A percentile compares a stretch with the other conserved stretches of the same genome.
phyloP scores from a whole-genome alignment of 2,329 filamentous ascomycete species.

The Ophiostoma sp. region DNA sequence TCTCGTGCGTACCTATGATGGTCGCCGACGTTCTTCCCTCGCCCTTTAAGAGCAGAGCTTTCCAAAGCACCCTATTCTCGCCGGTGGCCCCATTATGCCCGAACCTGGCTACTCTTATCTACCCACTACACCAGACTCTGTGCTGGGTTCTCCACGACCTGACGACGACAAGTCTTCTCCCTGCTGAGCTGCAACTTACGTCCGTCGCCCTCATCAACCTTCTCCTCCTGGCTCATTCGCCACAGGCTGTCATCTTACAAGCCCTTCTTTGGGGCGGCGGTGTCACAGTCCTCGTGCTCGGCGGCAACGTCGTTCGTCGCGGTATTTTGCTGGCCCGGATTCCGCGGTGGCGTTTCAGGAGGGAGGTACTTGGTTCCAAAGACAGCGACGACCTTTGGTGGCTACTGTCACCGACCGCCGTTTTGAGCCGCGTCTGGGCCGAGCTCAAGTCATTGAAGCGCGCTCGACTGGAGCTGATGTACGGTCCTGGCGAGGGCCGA shows the following conservation, averaged over 20 bases:
- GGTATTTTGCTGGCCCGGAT: constrained; percentile 83
- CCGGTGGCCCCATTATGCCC: constrained; percentile 22
- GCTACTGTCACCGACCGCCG: constrained; percentile 35
- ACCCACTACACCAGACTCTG: constrained; percentile 79
- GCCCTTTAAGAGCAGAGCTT: constrained; percentile 12
- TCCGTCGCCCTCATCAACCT: constrained; percentile 81
- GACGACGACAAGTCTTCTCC: constrained; percentile 83
- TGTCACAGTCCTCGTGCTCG: constrained; percentile 70
- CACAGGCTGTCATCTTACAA: constrained; percentile 83
- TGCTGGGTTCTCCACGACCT: constrained; percentile 73
- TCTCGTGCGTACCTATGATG: constrained; percentile 70
- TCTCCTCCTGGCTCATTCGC: constrained; percentile 72
- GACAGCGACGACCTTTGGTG: constrained; percentile 32
- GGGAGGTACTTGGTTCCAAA: constrained; percentile 45
- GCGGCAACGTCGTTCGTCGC: constrained; percentile 74
- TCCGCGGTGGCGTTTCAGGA: constrained; percentile 84
- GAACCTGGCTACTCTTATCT: constrained; percentile 51
- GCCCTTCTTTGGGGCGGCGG: constrained; percentile 84
- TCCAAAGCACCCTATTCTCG: background rate
- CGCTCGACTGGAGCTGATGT: constrained; percentile 38
- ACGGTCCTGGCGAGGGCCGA: constrained; percentile 31
- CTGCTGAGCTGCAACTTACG: constrained; percentile 83
- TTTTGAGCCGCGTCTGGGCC: constrained; percentile 37
- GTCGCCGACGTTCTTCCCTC: constrained; percentile 41
- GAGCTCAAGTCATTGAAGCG: constrained; percentile 36